phyloP scores from a whole-genome alignment of 345 rosid genomes.

The Firmiana major region DNA sequence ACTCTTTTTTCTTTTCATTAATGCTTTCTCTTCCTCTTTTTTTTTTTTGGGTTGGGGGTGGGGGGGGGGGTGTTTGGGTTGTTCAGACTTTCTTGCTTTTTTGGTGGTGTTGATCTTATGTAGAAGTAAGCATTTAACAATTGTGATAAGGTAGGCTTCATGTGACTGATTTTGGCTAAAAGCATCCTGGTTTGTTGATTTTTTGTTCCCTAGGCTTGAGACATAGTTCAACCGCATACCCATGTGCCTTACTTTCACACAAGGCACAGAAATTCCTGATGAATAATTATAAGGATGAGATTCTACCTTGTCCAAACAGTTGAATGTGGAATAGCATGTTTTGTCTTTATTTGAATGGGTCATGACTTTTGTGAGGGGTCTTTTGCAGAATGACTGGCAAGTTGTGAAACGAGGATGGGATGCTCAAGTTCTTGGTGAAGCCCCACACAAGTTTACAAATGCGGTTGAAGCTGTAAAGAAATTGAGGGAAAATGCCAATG shows the following conservation, averaged over 20 bases:
- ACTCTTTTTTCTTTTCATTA: not conserved
- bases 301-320: not conserved
- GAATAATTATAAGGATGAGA: not conserved
- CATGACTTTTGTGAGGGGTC: not conserved
- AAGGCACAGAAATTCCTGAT: not conserved
- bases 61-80: too few species aligned
- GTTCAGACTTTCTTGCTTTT: too few species aligned
- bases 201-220: not conserved
- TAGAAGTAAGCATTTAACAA: not conserved
- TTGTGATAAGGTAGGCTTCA: not conserved
- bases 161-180: not conserved
- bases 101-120: not conserved
- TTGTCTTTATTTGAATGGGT: not conserved
- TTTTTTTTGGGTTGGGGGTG: too few species aligned
- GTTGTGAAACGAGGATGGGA: conserved; percentile 98
- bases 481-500: conserved; percentile 71
- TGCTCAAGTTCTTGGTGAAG: conserved; percentile 99
- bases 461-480: conserved; percentile 89
- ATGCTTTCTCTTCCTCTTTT: not conserved
- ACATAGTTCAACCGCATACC: not conserved
- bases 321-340: not conserved
- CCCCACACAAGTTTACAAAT: conserved; percentile 75
- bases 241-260: not conserved
- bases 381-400: conserved; percentile 80
- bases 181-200: not conserved